Percentiles rank a stretch among this genome's conserved stretches.
These are phyloP conservation scores for Gaeumannomyces tritici DNA, from an alignment of 2,329 filamentous ascomycete genomes.

Conservation along the genomic window DNA sequence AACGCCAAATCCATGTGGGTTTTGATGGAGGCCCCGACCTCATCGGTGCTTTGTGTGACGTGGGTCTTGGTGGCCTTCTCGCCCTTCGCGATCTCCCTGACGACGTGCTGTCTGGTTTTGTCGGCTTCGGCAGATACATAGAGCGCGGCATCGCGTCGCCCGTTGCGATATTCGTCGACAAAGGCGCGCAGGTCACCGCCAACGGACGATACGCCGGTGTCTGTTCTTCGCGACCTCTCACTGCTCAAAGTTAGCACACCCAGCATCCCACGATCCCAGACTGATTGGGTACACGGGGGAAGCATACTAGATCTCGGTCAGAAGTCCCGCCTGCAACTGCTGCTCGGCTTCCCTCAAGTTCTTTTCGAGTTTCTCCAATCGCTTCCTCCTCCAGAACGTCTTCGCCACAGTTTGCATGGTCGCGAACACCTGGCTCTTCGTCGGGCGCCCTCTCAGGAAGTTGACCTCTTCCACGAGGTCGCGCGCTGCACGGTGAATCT, in stretches of 20 bases:
- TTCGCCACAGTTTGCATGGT: slow-evolving; percentile 7
- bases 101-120: neutral
- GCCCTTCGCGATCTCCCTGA: neutral
- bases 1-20: neutral
- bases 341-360: slow-evolving; percentile 7
- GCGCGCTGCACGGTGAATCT: neutral
- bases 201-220: neutral
- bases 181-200: neutral
- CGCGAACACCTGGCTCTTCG: neutral
- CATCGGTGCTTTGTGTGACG: neutral
- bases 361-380: slow-evolving; percentile 11
- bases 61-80: neutral
- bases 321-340: neutral
- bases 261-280: neutral
- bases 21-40: neutral
- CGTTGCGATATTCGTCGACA: neutral
- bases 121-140: neutral
- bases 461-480: neutral
- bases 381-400: slow-evolving; percentile 12
- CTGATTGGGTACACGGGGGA: neutral
- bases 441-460: neutral
- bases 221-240: neutral
- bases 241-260: neutral
- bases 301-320: neutral
- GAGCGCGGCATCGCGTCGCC: neutral